phyloP scores from a whole-genome alignment of 805 yeast genomes.

The Sugiyamaella mastotermitis region DNA sequence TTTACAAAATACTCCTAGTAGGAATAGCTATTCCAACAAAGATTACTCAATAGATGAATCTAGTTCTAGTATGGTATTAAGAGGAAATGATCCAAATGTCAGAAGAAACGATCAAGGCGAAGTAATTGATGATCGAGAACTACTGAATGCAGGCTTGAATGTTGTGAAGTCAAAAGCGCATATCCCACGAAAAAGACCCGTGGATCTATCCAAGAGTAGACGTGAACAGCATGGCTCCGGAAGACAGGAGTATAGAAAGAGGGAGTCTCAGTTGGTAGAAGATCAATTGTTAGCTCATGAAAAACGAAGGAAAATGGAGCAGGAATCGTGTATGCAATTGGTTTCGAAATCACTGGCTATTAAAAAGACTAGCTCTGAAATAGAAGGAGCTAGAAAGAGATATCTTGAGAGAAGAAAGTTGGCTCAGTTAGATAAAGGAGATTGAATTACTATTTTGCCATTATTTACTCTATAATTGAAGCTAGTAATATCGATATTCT shows the following conservation, averaged over 20 bases:
- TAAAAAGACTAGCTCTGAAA: slow-evolving; percentile 15
- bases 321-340: slow-evolving; percentile 6
- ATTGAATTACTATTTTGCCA: not conserved
- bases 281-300: slow-evolving; percentile 11
- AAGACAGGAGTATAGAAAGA: not conserved
- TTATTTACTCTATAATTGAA: no score
- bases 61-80: no score
- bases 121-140: slow-evolving; percentile 24
- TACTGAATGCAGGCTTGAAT: slow-evolving; percentile 25
- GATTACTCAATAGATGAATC: no score
- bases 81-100: slow-evolving; percentile 20
- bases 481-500: no score
- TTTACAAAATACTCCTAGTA: slow-evolving; percentile 1
- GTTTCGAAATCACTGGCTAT: slow-evolving; percentile 11
- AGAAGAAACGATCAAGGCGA: slow-evolving; percentile 24
- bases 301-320: slow-evolving; percentile 6
- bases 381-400: slow-evolving; percentile 23
- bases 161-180: slow-evolving; percentile 6
- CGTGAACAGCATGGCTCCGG: not conserved
- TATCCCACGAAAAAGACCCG: slow-evolving; percentile 5
- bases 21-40: not conserved
- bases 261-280: slow-evolving; percentile 7
- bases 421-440: not conserved
- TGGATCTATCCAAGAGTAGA: slow-evolving; percentile 1
- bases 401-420: slow-evolving; percentile 25